phyloP scores from a whole-genome alignment of 2,329 filamentous ascomycete genomes.

The Sporothrix sp. region DNA sequence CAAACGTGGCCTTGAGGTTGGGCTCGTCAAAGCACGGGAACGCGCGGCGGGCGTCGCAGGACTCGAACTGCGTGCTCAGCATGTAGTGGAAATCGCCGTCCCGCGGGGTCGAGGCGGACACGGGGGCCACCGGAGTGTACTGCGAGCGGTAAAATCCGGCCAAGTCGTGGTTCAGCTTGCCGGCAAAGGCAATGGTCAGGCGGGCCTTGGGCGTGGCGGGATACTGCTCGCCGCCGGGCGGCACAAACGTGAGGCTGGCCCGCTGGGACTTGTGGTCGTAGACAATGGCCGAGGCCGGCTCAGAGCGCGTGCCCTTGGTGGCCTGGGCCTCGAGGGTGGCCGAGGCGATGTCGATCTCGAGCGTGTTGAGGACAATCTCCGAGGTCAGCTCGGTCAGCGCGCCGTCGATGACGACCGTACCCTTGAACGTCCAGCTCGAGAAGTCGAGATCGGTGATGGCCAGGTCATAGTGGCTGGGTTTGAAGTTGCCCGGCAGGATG shows the following conservation, averaged over 20 bases:
- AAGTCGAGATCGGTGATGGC: slow-evolving; percentile 78
- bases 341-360: slow-evolving; percentile 68
- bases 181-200: slow-evolving; percentile 55
- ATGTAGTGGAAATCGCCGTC: slow-evolving; percentile 61
- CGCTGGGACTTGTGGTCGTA: slow-evolving; percentile 82
- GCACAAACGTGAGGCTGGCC: slow-evolving; percentile 62
- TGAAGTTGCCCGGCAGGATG: slow-evolving; percentile 54
- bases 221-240: slow-evolving; percentile 44
- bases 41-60: slow-evolving; percentile 85
- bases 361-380: slow-evolving; percentile 73
- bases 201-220: slow-evolving; percentile 56
- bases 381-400: slow-evolving; percentile 62
- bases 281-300: slow-evolving; percentile 56
- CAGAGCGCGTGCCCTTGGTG: slow-evolving; percentile 45
- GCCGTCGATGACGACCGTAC: slow-evolving; percentile 66
- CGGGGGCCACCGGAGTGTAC: slow-evolving; percentile 64
- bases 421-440: slow-evolving; percentile 64
- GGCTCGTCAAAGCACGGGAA: slow-evolving; percentile 99
- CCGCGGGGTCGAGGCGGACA: slow-evolving; percentile 67
- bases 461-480: slow-evolving; percentile 77
- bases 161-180: slow-evolving; percentile 85
- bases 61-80: slow-evolving; percentile 96
- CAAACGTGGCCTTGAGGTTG: slow-evolving; percentile 91
- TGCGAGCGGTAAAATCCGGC: slow-evolving; percentile 81
- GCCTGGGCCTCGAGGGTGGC: slow-evolving; percentile 51